Percentiles rank a stretch among this genome's conserved stretches.
These are phyloP conservation scores for Hygrophila difformis DNA, from an alignment of 257 asterid genomes.

Conservation along the genomic window DNA sequence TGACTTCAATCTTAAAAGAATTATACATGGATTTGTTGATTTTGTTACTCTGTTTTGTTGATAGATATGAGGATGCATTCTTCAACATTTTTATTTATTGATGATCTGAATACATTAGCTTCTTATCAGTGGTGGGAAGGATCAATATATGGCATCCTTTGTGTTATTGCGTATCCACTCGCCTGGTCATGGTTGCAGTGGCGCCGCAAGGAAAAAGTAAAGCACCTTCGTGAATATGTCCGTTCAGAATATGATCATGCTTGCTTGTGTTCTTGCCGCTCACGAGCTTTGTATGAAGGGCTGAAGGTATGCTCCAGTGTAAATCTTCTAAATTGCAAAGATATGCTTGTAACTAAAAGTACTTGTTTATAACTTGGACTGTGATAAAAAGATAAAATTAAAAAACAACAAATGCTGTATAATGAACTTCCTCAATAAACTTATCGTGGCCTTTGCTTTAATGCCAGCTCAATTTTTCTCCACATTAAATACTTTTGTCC, in stretches of 20 bases:
- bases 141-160: slow-evolving; percentile 57
- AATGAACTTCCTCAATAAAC: too few species aligned
- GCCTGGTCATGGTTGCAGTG: slow-evolving; percentile 87
- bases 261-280: slow-evolving; percentile 88
- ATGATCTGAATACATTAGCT: slow-evolving; percentile 72
- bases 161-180: slow-evolving; percentile 63
- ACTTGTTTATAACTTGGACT: slow-evolving; percentile 4
- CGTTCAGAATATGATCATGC: slow-evolving; percentile 94
- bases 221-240: slow-evolving; percentile 79
- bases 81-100: slow-evolving; percentile 79
- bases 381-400: background rate
- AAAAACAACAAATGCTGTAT: too few species aligned
- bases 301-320: slow-evolving; percentile 47
- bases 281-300: slow-evolving; percentile 92
- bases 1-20: background rate
- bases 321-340: too few species aligned
- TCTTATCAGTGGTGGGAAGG: slow-evolving; percentile 97
- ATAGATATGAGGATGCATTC: slow-evolving; percentile 88
- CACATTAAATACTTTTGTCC: too few species aligned
- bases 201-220: slow-evolving; percentile 72
- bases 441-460: too few species aligned
- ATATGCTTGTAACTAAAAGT: too few species aligned
- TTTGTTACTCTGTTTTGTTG: slow-evolving; percentile 17
- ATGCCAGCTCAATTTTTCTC: too few species aligned
- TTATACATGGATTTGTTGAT: slow-evolving; percentile 1